Conservation (phyloP, 345 rosid genomes). For the Eucalyptus camaldulensis region DNA sequence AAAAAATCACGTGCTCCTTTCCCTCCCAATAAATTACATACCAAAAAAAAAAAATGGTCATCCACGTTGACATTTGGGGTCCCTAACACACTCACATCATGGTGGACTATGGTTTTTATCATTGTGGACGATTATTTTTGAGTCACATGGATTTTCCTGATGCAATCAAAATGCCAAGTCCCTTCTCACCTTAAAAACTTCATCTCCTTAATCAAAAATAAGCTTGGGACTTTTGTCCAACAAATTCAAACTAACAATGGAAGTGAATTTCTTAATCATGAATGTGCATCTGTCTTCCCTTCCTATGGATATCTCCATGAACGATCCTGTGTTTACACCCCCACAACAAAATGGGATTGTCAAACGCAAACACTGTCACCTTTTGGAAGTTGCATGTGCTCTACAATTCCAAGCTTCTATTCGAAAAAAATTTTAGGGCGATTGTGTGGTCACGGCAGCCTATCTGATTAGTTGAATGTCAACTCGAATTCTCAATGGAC, state of each 20-base stretch:
- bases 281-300: neutral
- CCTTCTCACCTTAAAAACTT: neutral
- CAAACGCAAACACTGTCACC: neutral
- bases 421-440: neutral
- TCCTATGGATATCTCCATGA: neutral
- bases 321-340: neutral
- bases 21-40: neutral
- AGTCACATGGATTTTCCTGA: neutral
- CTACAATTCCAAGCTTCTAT: neutral
- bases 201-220: neutral
- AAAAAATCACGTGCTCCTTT: neutral
- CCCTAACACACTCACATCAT: neutral
- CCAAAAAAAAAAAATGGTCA: neutral
- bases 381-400: neutral
- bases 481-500: neutral
- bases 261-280: neutral
- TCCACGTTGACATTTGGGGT: neutral
- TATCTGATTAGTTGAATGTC: neutral
- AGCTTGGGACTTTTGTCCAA: neutral
- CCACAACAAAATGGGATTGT: neutral
- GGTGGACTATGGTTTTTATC: neutral
- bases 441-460: neutral
- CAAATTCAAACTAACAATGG: neutral
- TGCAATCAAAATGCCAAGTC: neutral
- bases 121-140: no score